A percentile compares a stretch with the other conserved stretches of the same genome.
Evolutionary conservation across 495 filamentous ascomycete species (phyloP).

Genomic region (Hypoxylon cercidicola): DNA sequence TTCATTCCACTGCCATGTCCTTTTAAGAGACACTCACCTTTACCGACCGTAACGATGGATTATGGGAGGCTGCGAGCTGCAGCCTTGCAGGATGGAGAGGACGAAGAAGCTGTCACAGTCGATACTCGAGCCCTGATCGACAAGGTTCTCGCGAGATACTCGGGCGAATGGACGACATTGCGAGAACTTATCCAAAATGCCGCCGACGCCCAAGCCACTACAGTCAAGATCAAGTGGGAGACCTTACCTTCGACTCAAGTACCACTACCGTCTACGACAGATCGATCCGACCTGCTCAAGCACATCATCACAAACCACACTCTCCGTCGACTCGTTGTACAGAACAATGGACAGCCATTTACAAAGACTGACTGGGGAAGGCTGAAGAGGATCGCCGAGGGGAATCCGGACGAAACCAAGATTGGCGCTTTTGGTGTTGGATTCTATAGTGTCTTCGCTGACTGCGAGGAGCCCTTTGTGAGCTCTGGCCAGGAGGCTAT

Average conservation of each 20-base stretch:
- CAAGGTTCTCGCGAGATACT: conserved; percentile 95
- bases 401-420: conserved; percentile 98
- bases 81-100: conserved; percentile 83
- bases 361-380: conserved; percentile 89
- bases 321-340: conserved; percentile 80
- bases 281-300: conserved; percentile 76
- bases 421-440: conserved; percentile 99
- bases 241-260: conserved; percentile 81
- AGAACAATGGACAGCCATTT: conserved; percentile 90
- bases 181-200: conserved; percentile 98
- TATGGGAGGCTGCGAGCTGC: conserved; percentile 85
- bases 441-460: conserved; percentile 98
- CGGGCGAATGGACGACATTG: conserved; percentile 87
- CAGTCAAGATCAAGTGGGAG: conserved; percentile 90
- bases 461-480: conserved; percentile 97
- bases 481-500: conserved; percentile 90
- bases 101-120: conserved; percentile 98
- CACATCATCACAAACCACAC: conserved; percentile 87
- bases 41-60: conserved; percentile 62
- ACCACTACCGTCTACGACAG: conserved; percentile 73
- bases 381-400: conserved; percentile 95
- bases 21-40: conserved; percentile 8
- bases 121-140: conserved; percentile 97
- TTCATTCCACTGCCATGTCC: conserved; percentile 22
- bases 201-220: conserved; percentile 90